A percentile compares a stretch with the other conserved stretches of the same genome.
These are phyloP conservation scores for Maudiozyma humilis DNA, from an alignment of 1,139 yeast genomes.

Conservation along the genomic window DNA sequence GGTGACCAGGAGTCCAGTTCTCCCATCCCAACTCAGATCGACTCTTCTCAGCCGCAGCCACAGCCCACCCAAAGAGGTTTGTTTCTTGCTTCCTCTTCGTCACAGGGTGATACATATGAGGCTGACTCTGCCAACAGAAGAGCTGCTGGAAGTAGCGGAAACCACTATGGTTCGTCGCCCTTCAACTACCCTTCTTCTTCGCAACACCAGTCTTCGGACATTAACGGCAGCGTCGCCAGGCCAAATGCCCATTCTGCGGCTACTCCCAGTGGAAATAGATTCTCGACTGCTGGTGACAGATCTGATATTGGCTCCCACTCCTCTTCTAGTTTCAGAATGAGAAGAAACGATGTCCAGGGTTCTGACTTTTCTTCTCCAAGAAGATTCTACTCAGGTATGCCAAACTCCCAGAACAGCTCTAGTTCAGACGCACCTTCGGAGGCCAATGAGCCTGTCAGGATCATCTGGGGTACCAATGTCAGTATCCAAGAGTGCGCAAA, in stretches of 20 bases:
- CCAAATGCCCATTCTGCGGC: constrained; percentile 12
- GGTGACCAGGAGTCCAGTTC: constrained; percentile 12
- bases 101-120: constrained; percentile 29
- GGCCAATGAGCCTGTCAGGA: constrained; percentile 67
- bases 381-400: constrained; percentile 29
- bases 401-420: constrained; percentile 9
- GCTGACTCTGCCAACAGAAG: constrained; percentile 18
- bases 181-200: constrained; percentile 41
- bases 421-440: constrained; percentile 28
- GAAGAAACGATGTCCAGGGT: constrained; percentile 53
- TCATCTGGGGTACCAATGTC: constrained; percentile 98
- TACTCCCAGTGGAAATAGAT: constrained; percentile 21
- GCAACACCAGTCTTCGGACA: constrained; percentile 22
- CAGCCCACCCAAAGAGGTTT: constrained; percentile 33
- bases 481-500: constrained; percentile 81
- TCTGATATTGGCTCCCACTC: constrained; percentile 29
- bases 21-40: constrained; percentile 16
- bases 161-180: constrained; percentile 37
- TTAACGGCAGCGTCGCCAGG: constrained; percentile 15
- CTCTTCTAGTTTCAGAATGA: constrained; percentile 29
- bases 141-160: constrained; percentile 6
- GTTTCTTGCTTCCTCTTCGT: constrained; percentile 32
- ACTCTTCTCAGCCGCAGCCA: constrained; percentile 18
- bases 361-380: constrained; percentile 49
- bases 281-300: constrained; percentile 33